phyloP scores from a whole-genome alignment of 257 asterid species.

The Ilex asprella region DNA sequence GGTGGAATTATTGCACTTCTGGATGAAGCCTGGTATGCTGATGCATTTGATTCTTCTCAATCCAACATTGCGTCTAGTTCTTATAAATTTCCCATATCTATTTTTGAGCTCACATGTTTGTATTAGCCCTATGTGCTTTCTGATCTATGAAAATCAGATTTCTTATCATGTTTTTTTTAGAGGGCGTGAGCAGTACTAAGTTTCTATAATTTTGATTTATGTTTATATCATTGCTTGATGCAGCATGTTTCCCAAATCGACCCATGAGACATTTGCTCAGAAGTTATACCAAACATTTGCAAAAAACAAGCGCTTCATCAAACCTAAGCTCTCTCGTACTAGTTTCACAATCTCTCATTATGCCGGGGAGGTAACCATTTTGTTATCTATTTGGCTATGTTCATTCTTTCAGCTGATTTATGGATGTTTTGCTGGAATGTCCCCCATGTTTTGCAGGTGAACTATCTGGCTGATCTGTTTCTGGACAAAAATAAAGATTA shows the following conservation, averaged over 20 bases:
- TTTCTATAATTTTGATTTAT: not conserved
- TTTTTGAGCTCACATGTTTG: not conserved
- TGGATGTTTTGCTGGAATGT: slow-evolving; percentile 8
- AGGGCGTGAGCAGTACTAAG: too few relatives aligned
- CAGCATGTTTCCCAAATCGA: slow-evolving; percentile 99
- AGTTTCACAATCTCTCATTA: slow-evolving; percentile 92
- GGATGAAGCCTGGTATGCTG: slow-evolving; percentile 93
- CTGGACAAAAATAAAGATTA: slow-evolving; percentile 98
- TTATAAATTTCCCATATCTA: slow-evolving; percentile 3
- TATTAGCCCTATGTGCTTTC: not conserved
- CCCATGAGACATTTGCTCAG: slow-evolving; percentile 99
- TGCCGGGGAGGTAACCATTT: slow-evolving; percentile 89
- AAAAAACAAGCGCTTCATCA: slow-evolving; percentile 91
- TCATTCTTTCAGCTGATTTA: not conserved
- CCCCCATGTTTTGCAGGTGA: slow-evolving; percentile 49
- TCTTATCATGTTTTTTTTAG: not conserved
- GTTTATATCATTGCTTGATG: slow-evolving; percentile 22
- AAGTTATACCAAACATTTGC: slow-evolving; percentile 90
- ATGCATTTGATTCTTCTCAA: slow-evolving; percentile 10
- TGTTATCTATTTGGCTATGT: slow-evolving; percentile 6
- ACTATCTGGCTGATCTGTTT: slow-evolving; percentile 86
- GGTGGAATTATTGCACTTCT: slow-evolving; percentile 97
- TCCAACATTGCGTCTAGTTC: slow-evolving; percentile 8
- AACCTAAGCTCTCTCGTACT: slow-evolving; percentile 98
- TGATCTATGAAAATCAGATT: not conserved